A percentile compares a stretch with the other conserved stretches of the same genome.
phyloP scores from a whole-genome alignment of 352 stramenopile species.

The Pythium brassicae region DNA sequence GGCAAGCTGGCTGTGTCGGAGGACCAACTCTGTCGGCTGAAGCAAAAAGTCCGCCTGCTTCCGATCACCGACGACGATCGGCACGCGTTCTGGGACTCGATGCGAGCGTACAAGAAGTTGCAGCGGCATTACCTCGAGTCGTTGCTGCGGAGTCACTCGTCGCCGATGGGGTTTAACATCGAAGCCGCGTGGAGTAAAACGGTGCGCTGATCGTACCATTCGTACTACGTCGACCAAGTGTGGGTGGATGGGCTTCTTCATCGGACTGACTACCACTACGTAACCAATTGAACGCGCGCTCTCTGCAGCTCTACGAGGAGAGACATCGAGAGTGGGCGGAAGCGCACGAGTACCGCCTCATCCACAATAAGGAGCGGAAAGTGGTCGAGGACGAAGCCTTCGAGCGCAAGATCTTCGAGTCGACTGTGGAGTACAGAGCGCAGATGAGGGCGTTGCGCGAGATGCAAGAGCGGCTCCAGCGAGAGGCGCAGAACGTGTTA shows the following conservation, averaged over 20 bases:
- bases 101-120: conserved; percentile 39
- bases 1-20: conserved; percentile 2
- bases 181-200: conserved; percentile 47
- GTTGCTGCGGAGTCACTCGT: conserved; percentile 26
- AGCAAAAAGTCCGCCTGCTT: conserved; percentile 33
- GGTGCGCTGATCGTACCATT: conserved; percentile 14
- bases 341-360: conserved; percentile 30
- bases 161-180: conserved; percentile 53
- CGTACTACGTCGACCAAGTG: background rate
- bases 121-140: conserved; percentile 28
- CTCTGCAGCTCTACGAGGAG: conserved; percentile 35
- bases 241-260: too few relatives aligned
- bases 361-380: conserved; percentile 30
- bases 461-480: conserved; percentile 28
- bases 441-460: conserved; percentile 36
- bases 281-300: background rate
- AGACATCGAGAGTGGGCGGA: conserved; percentile 34
- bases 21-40: conserved; percentile 41
- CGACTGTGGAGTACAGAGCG: conserved; percentile 40
- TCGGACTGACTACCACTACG: background rate
- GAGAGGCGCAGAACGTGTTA: conserved; percentile 34
- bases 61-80: conserved; percentile 38
- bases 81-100: conserved; percentile 35
- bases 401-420: conserved; percentile 36
- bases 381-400: conserved; percentile 40